Conservation (phyloP, 805 yeast species). For the Barnettozyma salicaria region DNA sequence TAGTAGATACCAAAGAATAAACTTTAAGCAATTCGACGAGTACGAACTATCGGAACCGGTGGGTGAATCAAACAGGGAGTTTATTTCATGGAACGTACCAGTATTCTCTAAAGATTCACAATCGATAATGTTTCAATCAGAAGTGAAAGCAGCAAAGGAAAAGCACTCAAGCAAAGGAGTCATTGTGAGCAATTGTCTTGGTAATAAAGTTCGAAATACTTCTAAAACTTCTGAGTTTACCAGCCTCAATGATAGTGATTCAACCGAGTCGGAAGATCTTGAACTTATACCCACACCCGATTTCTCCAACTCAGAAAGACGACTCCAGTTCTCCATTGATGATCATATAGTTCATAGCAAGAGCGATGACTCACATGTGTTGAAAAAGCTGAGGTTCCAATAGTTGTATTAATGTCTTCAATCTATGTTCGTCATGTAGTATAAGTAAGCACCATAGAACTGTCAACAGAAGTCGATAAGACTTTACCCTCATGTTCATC, state of each 20-base stretch:
- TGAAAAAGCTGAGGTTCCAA: conserved; percentile 13
- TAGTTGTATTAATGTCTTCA: neutral
- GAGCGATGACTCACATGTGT: too few species aligned
- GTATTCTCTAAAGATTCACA: conserved; percentile 23
- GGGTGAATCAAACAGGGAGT: conserved; percentile 9
- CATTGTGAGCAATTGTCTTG: neutral
- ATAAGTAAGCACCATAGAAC: conserved; percentile 44
- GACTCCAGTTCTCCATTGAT: neutral
- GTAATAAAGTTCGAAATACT: conserved; percentile 1
- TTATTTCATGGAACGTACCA: conserved; percentile 33
- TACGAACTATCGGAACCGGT: conserved; percentile 26
- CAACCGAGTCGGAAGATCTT: conserved; percentile 5
- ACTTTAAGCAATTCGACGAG: conserved; percentile 15
- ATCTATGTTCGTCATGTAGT: neutral
- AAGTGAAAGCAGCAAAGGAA: neutral
- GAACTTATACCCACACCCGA: neutral
- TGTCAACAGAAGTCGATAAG: conserved; percentile 50
- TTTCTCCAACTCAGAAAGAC: neutral
- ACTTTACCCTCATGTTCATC: conserved; percentile 41
- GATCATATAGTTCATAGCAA: too few species aligned
- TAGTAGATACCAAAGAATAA: conserved; percentile 10
- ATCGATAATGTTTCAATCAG: conserved; percentile 8
- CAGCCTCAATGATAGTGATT: conserved; percentile 4
- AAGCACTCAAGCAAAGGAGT: neutral
- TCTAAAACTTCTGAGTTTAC: too few species aligned